A percentile compares a stretch with the other conserved stretches of the same genome.
phyloP scores from a whole-genome alignment of 345 rosid genomes.

The Eucalyptus sp. region DNA sequence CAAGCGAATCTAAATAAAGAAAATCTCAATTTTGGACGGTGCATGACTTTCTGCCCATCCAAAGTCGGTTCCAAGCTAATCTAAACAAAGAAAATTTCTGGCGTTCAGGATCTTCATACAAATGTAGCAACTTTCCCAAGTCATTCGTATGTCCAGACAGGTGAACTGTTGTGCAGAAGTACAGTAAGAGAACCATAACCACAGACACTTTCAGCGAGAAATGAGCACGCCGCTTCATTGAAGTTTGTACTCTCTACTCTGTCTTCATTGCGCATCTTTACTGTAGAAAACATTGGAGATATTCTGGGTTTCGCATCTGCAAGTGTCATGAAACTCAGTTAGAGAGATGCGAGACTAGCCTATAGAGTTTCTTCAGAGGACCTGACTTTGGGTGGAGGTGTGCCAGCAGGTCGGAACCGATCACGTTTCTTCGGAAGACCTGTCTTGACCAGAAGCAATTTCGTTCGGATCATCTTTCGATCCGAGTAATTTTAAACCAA shows the following conservation, averaged over 20 bases:
- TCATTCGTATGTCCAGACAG: not conserved
- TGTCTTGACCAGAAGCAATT: not conserved
- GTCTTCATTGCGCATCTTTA: not conserved
- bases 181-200: not conserved
- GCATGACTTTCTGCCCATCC: not conserved
- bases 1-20: not conserved
- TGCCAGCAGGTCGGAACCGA: not conserved
- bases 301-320: too few species aligned
- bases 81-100: not conserved
- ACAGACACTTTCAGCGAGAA: not conserved
- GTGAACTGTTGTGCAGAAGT: not conserved
- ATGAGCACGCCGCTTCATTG: not conserved
- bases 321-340: not conserved
- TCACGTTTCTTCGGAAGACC: not conserved
- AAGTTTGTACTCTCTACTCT: not conserved
- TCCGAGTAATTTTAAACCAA: not conserved
- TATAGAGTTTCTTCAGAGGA: not conserved
- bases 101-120: not conserved
- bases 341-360: not conserved
- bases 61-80: not conserved
- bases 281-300: too few species aligned
- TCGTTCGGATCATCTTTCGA: not conserved
- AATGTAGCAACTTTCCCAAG: not conserved
- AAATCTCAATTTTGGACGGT: not conserved
- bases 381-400: not conserved